A percentile compares a stretch with the other conserved stretches of the same genome.
These are phyloP conservation scores for Vicia faba DNA, from an alignment of 306 rosid genomes.

Conservation along the genomic window DNA sequence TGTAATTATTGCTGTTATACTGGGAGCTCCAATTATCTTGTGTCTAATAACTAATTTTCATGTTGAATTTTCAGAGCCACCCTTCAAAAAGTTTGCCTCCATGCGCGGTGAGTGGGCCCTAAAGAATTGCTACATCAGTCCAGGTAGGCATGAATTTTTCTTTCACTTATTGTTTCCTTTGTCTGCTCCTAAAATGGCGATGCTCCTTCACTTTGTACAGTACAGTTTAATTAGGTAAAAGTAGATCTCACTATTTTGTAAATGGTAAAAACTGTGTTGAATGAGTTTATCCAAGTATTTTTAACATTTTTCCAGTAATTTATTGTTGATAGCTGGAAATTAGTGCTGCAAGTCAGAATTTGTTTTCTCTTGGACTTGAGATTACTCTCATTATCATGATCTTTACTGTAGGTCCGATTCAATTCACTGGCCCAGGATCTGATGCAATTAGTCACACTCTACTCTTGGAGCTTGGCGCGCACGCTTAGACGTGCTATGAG, in stretches of 20 bases:
- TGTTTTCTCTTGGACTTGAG: slow-evolving; percentile 24
- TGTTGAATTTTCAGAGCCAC: slow-evolving; percentile 68
- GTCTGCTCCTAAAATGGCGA: slow-evolving; percentile 7
- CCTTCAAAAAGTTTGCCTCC: slow-evolving; percentile 87
- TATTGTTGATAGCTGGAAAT: neutral
- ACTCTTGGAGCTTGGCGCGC: slow-evolving; percentile 79
- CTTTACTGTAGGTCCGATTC: slow-evolving; percentile 78
- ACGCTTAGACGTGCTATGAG: slow-evolving; percentile 45
- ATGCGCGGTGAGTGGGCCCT: slow-evolving; percentile 90
- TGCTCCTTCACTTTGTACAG: slow-evolving; percentile 12
- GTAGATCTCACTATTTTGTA: neutral
- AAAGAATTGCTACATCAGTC: slow-evolving; percentile 85
- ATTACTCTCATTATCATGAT: slow-evolving; percentile 11
- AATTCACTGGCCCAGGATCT: slow-evolving; percentile 79
- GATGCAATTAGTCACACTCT: slow-evolving; percentile 75
- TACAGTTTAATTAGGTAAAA: neutral
- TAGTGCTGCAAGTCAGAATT: neutral
- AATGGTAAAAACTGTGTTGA: neutral
- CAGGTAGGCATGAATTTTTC: slow-evolving; percentile 56
- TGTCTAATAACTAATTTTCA: slow-evolving; percentile 21
- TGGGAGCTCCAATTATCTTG: slow-evolving; percentile 26
- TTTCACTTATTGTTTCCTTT: slow-evolving; percentile 2
- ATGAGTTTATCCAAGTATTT: neutral
- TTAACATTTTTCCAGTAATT: neutral
- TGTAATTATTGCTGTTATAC: slow-evolving; percentile 13